These are phyloP conservation scores for Lagerstroemia speciosa DNA, from an alignment of 345 rosid species.

Conservation along the genomic window DNA sequence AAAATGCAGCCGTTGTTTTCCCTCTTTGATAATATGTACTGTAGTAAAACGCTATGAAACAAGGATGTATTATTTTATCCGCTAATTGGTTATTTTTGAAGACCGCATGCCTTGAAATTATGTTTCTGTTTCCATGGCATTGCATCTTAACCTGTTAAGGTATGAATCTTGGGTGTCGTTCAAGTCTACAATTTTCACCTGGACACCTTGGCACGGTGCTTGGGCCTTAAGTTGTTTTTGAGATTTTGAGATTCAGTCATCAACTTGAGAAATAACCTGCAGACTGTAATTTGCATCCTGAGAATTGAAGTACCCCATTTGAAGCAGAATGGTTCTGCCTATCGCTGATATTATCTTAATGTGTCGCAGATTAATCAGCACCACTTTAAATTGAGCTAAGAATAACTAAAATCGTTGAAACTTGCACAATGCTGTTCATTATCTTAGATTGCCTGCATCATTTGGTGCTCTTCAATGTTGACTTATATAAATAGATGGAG, in stretches of 20 bases:
- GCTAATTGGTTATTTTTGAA: background rate
- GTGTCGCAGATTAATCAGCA: too few species aligned
- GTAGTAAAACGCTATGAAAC: background rate
- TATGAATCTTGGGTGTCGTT: too few species aligned
- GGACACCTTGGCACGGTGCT: background rate
- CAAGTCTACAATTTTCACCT: too few species aligned
- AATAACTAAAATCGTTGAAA: background rate
- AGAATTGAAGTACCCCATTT: too few species aligned
- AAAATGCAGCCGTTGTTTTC: background rate
- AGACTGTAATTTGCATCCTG: too few species aligned
- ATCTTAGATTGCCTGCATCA: background rate
- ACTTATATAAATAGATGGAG: background rate
- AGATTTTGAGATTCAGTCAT: background rate
- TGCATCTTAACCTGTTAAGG: background rate
- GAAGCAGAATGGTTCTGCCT: too few species aligned
- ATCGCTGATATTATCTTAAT: too few species aligned
- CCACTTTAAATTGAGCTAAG: background rate
- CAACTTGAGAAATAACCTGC: too few species aligned
- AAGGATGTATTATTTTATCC: background rate
- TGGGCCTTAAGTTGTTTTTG: background rate
- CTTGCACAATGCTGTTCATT: background rate
- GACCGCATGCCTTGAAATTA: background rate
- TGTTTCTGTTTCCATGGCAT: background rate
- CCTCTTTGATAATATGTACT: too few species aligned
- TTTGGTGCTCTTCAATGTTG: background rate